Evolutionary conservation across 306 rosid species (phyloP).

Genomic region (Cucumis cinereus): DNA sequence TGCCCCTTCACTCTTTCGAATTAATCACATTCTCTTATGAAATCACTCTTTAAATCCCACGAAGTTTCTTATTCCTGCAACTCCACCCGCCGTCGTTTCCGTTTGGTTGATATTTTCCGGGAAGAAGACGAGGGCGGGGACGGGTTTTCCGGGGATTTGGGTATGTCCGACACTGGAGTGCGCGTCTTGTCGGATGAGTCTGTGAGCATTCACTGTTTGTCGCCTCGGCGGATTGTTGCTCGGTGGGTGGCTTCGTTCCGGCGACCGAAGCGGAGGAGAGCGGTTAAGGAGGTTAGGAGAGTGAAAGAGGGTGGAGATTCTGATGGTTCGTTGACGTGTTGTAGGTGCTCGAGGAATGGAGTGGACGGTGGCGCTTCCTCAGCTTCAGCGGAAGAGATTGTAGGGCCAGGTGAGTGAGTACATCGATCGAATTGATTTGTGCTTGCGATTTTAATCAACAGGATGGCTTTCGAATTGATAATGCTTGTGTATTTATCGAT

Average conservation of each 20-base stretch:
- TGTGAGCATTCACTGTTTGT: conserved; percentile 20
- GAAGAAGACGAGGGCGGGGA: conserved; percentile 16
- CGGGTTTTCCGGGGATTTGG: neutral
- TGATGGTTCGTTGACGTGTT: neutral
- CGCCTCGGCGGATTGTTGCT: conserved; percentile 37
- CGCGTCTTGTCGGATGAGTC: neutral
- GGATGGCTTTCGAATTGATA: neutral
- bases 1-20: neutral
- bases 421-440: neutral
- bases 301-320: conserved; percentile 6
- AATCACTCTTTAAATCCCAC: conserved; percentile 22
- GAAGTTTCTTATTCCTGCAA: neutral
- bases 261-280: conserved; percentile 16
- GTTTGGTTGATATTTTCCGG: conserved; percentile 48
- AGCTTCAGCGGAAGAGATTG: conserved; percentile 6
- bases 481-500: neutral
- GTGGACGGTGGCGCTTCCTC: conserved; percentile 8
- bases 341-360: conserved; percentile 15
- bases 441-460: neutral
- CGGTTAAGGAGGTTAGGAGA: conserved; percentile 3
- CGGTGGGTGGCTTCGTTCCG: conserved; percentile 36
- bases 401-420: conserved; percentile 29
- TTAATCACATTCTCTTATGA: neutral
- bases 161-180: conserved; percentile 23
- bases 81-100: conserved; percentile 17